Base-by-base conservation (phyloP, 2,329 filamentous ascomycete species). In the Microthyrium microscopicum region DNA sequence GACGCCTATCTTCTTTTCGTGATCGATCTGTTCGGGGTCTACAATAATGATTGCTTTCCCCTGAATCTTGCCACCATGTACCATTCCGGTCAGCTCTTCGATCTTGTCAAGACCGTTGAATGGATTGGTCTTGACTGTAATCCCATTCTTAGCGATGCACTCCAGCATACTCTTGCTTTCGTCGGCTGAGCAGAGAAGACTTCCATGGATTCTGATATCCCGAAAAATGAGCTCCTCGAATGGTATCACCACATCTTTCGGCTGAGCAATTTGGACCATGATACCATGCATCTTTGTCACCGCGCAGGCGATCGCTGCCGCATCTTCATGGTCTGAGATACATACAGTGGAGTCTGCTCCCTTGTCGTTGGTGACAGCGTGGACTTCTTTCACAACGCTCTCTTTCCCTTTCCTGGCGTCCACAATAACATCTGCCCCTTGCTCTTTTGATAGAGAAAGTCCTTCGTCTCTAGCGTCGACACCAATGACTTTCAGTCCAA, bases 281-380 rank as follows among this genome's bases (percentile, higher is more conserved):
- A 54, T 60, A 3, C 68, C 69, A 44, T 75, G 70, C 59, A 66
- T 71, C 43, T 58, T 63, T 0, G 70, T 75, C 1, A 71, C 52
- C 0, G 67, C 68, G 33, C 64, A 68, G 0, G 58, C 61, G 16
- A 62, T 47, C 4, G 57, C 66, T 26, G 66, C 61, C 3, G 69
- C 62, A 0, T 49, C 50, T 2, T 54, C 46, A 13, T 64, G 62
- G 40, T 73, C 68, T n/a, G 59, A 59, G 1, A 74, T 46, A 30
- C 64, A 64, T 9, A 75, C 32, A 5, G 68, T 62, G 2, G 61
- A 61, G 35, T 69, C 60, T 1, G 59, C 68, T 1, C 69, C 65
- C 6, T 50, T 38, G 0, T 60, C 62, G 7, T 54, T 56, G 1
- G 67, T 73, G 1, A 59, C 55, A 7, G 48, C 52, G 25, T 60